Evolutionary conservation across 2,329 filamentous ascomycete genomes (phyloP), one percentile per base, ranked within the genome.

Genomic region (Colletotrichum lindemuthianum): DNA sequence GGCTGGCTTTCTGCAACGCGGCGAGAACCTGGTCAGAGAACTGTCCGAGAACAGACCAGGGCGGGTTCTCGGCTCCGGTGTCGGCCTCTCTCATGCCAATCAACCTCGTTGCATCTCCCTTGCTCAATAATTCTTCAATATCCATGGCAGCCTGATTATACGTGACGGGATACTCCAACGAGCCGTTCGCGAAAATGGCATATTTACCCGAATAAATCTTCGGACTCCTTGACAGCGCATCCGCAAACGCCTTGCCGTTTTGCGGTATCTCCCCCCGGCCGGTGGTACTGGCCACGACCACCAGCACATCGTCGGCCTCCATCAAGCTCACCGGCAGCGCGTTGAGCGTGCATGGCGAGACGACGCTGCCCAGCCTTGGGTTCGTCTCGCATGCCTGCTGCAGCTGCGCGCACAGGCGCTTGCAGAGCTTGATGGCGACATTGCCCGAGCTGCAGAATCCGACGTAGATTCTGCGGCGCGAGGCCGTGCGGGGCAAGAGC

Each of bases 371-470:
- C 34, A 65, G 40, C 58, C 57, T 61, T 39, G 61, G 58, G 32
- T 61, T 65, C 39, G 37, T 41, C 37, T 65, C 61, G 47, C 61
- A 61, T n/a, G 58, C 61, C 15, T 61, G 61, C 58, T 65, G 61
- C 61, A 65, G 61, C 61, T 65, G 61, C 58, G 40, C 51, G 58
- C 58, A 65, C 61, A 65, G 51, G 51, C 61, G 61, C 36, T 65
- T 65, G 47, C 61, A 65, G 8, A 65, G 58, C 58, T 65, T 65
- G 58, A 65, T 65, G 32, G 61, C 61, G 40, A 65, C 58, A 32
- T 65, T 65, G 45, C 61, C 61, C 34, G 61, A 65, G 61, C 61
- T 65, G 61, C 63, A 65, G 52, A 65, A 65, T 16, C 63, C 63
- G 33, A 65, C 56, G 41, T 63, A 57, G 16, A 65, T 63, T 24